Evolutionary conservation across 805 yeast species (phyloP), one percentile per base, ranked within the genome.

Genomic region (Cyberlindnera bimundalis): DNA sequence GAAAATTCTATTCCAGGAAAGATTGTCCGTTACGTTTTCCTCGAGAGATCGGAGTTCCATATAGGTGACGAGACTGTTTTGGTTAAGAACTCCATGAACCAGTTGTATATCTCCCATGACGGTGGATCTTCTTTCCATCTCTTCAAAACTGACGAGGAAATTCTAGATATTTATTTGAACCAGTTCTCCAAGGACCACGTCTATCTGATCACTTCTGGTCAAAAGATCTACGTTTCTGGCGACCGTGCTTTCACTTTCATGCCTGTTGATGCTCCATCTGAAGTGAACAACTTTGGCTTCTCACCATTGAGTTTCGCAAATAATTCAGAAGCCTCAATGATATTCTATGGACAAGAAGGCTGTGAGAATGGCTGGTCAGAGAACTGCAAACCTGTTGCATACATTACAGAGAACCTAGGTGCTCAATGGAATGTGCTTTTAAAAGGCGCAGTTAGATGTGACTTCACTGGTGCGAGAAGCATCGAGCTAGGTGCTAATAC

Each of bases 341-440:
- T 93, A 15, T 83, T 81, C 73, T 75, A 75, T 52, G 85, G 93
- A 4, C 74, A 74, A 23, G 68, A 71, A 27, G 70, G 72, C 12
- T 84, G 95, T 60, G 53, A 53, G 9, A 33, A 46, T 8, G 35
- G 39, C 16, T 53, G 26, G 30, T 44, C 55, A 10, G 23, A 29
- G 3, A 13, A 17, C 10, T 91, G 97, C 58, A 66, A 64, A 24
- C 58, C 73, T 1, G 69, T 69, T 14, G 83, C 90, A 0, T 82
- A 68, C 46, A 63, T 76, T 36, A 81, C 96, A 1, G 63, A 58
- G 15, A 78, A 89, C 66, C 74, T 72, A 19, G 99, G 98, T 16
- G 46, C 59, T 11, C 57, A 67, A 0, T 93, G 90, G 73, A 47
- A 59, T 0, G 64, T 68, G 34, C 55, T 93, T 45, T 51, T 67